Evolutionary conservation across 441 rosid species (phyloP).

Genomic region (Isatis lusitanica): DNA sequence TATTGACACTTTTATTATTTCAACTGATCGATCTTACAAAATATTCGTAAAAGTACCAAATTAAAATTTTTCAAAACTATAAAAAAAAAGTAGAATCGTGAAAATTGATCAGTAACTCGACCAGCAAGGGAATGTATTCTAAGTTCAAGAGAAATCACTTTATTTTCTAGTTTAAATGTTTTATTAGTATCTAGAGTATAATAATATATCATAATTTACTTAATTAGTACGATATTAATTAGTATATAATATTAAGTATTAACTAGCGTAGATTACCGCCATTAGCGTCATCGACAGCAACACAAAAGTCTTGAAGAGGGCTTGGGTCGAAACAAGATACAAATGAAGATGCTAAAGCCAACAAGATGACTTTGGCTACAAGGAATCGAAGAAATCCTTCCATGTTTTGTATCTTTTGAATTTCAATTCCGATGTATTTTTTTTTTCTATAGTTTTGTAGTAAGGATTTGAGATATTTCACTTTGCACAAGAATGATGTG

Average conservation of each 20-base stretch:
- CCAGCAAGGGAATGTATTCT: background rate
- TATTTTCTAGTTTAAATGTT: background rate
- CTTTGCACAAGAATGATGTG: background rate
- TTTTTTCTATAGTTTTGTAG: background rate
- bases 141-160: background rate
- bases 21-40: too few relatives aligned
- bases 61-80: too few relatives aligned
- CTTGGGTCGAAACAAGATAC: constrained; percentile 45
- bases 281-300: constrained; percentile 37
- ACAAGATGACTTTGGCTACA: constrained; percentile 27
- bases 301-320: constrained; percentile 56
- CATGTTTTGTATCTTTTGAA: constrained; percentile 7
- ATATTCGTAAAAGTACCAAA: too few relatives aligned
- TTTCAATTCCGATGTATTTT: background rate
- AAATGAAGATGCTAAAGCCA: constrained; percentile 34
- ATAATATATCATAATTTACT: too few relatives aligned
- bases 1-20: background rate
- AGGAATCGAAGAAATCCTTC: constrained; percentile 24
- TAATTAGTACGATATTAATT: too few relatives aligned
- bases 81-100: background rate
- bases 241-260: too few relatives aligned
- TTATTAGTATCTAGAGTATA: too few relatives aligned
- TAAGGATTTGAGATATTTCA: constrained; percentile 4
- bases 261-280: constrained; percentile 21
- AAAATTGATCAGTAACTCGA: background rate